Base-by-base conservation (phyloP, 2,329 filamentous ascomycete species). In the Madurella fahalii region DNA sequence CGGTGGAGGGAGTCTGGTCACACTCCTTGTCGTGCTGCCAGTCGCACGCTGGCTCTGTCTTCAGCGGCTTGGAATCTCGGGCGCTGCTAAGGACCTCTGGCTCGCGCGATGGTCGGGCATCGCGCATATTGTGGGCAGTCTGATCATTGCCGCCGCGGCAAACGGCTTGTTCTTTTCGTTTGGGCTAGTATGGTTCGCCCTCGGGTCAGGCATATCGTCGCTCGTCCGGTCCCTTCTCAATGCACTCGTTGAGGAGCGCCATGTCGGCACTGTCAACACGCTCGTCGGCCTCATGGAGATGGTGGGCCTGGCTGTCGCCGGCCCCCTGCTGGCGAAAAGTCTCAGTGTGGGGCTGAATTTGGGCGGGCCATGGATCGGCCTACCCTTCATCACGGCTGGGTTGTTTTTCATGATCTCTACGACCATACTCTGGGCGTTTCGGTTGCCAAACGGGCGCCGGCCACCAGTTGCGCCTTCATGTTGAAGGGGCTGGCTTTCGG, bases 181-280 rank as follows among this genome's bases (percentile, higher is more conserved):
- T 15, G 74, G 74, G 1, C 71, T 83, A 31, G 63, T 77, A 18
- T 65, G 78, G 13, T 71, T 73, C 12, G 74, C 74, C 4, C 57
- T 79, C 1, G 79, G 81, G 0, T 60, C 61, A 13, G 79, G 79
- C 5, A 72, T 76, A 44, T 49, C 62, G 0, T 61, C 74, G 0
- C 62, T 81, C 1, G 64, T 77, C 16, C 72, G 81, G 34, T 77
- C 75, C 2, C 65, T 83, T 7, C 64, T 82, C n/a, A 81, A 77
- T 43, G 72, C 73, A 9, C 63, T 83, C 11, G 77, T 84, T 12
- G 78, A 80, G 59, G 71, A 75, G 18, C 74, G 80, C 54, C 76
- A 81, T 4, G 71, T 82, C 12, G 81, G 78, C 18, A 75, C 76
- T 0, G 67, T 82, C 20, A 84, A 82, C 63, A 78, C 76, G 4